phyloP scores from a whole-genome alignment of 306 rosid genomes.

The Vigna trinervia region DNA sequence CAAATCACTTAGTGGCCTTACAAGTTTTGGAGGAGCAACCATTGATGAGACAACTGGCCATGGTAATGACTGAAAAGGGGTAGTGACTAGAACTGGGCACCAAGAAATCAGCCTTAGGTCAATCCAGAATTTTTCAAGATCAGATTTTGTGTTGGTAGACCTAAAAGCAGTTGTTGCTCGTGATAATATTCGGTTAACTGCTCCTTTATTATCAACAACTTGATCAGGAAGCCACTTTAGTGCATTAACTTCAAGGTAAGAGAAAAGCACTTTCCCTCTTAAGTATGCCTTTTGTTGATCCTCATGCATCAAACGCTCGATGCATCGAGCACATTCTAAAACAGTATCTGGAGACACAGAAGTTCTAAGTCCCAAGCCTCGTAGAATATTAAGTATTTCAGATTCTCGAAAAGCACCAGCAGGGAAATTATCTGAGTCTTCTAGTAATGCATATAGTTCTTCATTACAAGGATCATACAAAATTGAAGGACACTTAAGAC shows the following conservation, averaged over 20 bases:
- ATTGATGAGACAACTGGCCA: conserved; percentile 89
- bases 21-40: conserved; percentile 98
- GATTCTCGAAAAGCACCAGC: conserved; percentile 72
- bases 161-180: conserved; percentile 77
- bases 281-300: conserved; percentile 81
- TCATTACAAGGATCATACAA: conserved; percentile 91
- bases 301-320: conserved; percentile 74
- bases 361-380: conserved; percentile 88
- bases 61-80: conserved; percentile 83
- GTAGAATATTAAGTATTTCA: conserved; percentile 74
- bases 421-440: conserved; percentile 83
- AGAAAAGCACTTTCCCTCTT: conserved; percentile 83
- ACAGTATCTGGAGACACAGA: conserved; percentile 81
- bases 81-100: conserved; percentile 85
- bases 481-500: conserved; percentile 73
- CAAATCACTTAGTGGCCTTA: conserved; percentile 73
- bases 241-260: conserved; percentile 94
- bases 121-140: conserved; percentile 87
- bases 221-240: conserved; percentile 87
- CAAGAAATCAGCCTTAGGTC: conserved; percentile 83
- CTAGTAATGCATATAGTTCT: conserved; percentile 82
- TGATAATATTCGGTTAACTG: conserved; percentile 79
- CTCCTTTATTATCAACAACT: conserved; percentile 63
- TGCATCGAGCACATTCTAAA: conserved; percentile 78
- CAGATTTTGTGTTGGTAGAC: conserved; percentile 70